Percentiles rank a stretch among this genome's conserved stretches.
phyloP scores from a whole-genome alignment of 129 eudicot genomes.

The Smallanthus sonchifolius region DNA sequence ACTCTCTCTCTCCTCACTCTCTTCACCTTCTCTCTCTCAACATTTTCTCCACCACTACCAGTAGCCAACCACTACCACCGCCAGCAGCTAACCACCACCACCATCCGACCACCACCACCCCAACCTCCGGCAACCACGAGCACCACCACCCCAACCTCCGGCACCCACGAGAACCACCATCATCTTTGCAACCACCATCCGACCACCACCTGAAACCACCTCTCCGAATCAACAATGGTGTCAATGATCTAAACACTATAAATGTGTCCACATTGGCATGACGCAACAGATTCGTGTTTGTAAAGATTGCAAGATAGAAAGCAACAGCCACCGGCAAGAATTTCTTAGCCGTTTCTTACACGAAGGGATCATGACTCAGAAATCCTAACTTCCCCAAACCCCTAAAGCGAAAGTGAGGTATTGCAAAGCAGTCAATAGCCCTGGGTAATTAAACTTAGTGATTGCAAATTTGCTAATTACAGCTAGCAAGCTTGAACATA shows the following conservation, averaged over 20 bases:
- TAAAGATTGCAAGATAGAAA: conserved; percentile 73
- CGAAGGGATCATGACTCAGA: conserved; percentile 68
- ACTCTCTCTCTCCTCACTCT: no score
- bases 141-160: no score
- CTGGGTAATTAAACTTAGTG: conserved; percentile 81
- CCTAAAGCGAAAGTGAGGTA: conserved; percentile 77
- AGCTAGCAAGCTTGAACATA: conserved; percentile 81
- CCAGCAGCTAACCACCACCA: no score
- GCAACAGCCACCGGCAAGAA: conserved; percentile 82
- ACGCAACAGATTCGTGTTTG: conserved; percentile 78
- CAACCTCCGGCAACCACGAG: no score
- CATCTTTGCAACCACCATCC: no score
- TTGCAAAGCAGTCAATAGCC: conserved; percentile 78
- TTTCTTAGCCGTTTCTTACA: conserved; percentile 68
- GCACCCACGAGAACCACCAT: no score
- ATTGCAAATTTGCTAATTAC: conserved; percentile 88
- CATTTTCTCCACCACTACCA: no score
- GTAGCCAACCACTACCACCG: no score
- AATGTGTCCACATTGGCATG: conserved; percentile 95
- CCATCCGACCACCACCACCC: no score
- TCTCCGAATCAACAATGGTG: conserved; percentile 69
- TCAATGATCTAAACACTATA: conserved; percentile 77
- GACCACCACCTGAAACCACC: no score
- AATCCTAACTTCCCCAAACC: conserved; percentile 83
- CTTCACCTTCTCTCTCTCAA: no score